Evolutionary conservation across 2,329 filamentous ascomycete genomes (phyloP), one percentile per base, ranked within the genome.

Genomic region (Colletotrichum nymphaeae): DNA sequence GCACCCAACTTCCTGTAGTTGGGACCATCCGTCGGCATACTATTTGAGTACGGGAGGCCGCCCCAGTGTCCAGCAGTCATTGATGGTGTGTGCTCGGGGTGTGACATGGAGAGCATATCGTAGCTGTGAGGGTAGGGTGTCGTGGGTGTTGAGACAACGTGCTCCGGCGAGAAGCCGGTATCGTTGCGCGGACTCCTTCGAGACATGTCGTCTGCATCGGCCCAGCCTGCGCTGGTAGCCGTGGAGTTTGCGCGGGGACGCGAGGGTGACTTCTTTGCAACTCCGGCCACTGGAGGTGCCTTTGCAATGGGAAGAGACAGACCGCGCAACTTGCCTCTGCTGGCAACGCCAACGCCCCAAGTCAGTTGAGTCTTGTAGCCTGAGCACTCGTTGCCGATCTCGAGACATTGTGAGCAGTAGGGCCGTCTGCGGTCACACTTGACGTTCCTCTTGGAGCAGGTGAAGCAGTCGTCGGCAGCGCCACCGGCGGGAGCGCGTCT

Each of bases 361-460:
- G 96, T 98, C 83, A 98, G 88, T 78, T 96, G 95, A 19, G 96
- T 98, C 86, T 97, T 97, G 88, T 98, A 98, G 73, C 96, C 96
- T 32, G 94, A 95, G 85, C 96, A 98, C 80, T 97, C 95, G 81
- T 95, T 95, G 76, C 95, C 95, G 76, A 95, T 89, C 78, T 98
- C 94, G 75, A 98, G 90, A 83, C 96, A 99, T 84, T 95, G 95
- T 57, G 95, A 95, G 85, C 97, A 98, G 84, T 98, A 98, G 9
- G 96, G 96, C 78, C 96, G 90, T 80, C 95, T 92, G 78, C 96
- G 92, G 84, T 98, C 96, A 86, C 96, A 99, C 83, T 94, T 94
- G 75, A 93, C 88, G 78, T 92, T 92, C 80, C 93, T 91, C 85
- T 95, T 97, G 77, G 92, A 90, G 86, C 96, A 99, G 56, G 95